Base-by-base conservation (phyloP, 1,139 yeast genomes). In the Williopsis jadinii region DNA sequence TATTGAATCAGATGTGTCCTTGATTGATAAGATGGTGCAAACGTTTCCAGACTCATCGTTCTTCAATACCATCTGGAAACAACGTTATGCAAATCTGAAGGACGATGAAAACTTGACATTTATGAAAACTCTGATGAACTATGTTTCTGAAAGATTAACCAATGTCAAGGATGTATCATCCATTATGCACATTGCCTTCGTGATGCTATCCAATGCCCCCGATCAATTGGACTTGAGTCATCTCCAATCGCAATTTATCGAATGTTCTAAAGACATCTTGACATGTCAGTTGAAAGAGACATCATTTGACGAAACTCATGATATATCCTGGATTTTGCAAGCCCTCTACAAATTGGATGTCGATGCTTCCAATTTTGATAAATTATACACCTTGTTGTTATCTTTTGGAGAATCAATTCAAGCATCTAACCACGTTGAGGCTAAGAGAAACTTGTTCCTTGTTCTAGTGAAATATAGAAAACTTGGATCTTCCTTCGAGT, bases 1-100 rank as follows among this genome's bases (percentile, higher is more conserved):
- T 1, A 47, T 79, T 13, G 86, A 80, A 54, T 60, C 64, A 0
- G 66, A 76, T 30, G 52, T 70, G 34, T 41, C 54, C 0, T 44
- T 47, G 1, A 45, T 68, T 1, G 34, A 60, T 8, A 39, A 48
- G 11, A 34, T 68, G 38, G 42, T 67, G 12, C 49, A 50, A 8
- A 28, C 50, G 0, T 47, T 56, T 1, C 41, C 45, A 11, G 41
- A 50, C 2, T 50, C 53, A 2, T 48, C 51, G 1, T 50, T 69
- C 8, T 57, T 63, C 30, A 42, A 52, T 10, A 41, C 45, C 0
- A 47, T 69, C 2, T 69, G 73, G 72, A 30, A 27, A 1, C 58
- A 60, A 36, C 61, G 67, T 40, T 32, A 58, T 13, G 49, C 51
- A 15, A 67, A 64, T 42, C 41, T 55, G 11, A 61, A 56, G 31